Base-by-base conservation (phyloP, 192 early-diverging fungal species). In the Coemansia reversa region DNA sequence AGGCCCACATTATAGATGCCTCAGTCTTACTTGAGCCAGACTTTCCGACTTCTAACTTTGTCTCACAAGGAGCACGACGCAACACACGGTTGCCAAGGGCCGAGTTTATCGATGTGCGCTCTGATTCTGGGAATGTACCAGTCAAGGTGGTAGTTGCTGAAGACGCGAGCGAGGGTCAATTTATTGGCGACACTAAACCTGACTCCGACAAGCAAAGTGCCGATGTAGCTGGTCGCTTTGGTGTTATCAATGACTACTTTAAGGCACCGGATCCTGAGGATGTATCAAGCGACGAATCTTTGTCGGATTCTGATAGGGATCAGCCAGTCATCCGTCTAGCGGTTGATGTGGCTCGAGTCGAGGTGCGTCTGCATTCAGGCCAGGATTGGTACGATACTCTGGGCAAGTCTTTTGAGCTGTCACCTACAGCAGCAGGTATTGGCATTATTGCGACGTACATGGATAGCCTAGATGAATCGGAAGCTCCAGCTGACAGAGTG, bases 211-310 rank as follows among this genome's bases (percentile, higher is more conserved):
- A 47, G 28, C 54, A 23, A 16, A 58, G n/a, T 4, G 58, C 47
- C 18, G 42, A n/a, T 18, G 25, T 5, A 4, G 28, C 22, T 47
- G 55, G 35, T 0, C 60, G 20, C 23, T 75, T 80, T 70, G 66
- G 58, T 19, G 55, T 80, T 24, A 80, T 80, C 28, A 72, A 80
- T 19, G 66, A 80, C 58, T 80, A 80, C 69, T 80, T 80, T 53
- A 64, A 64, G 20, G 72, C 35, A 9, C 78, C 78, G 0, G 63
- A 24, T 5, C 63, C 64, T 5, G 78, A 64, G 19, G 72, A 75
- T 18, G 48, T 49, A 27, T 56, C 62, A 20, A 64, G 66, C 3
- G 67, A 76, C 2, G 72, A 74, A 3, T 51, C 22, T 8, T 61
- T 58, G 6, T 48, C 60, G 20, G 18, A 12, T 19, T 22, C 14